Conservation (phyloP, 176 grass and related monocot genomes). For the Aegilops tauschii region DNA sequence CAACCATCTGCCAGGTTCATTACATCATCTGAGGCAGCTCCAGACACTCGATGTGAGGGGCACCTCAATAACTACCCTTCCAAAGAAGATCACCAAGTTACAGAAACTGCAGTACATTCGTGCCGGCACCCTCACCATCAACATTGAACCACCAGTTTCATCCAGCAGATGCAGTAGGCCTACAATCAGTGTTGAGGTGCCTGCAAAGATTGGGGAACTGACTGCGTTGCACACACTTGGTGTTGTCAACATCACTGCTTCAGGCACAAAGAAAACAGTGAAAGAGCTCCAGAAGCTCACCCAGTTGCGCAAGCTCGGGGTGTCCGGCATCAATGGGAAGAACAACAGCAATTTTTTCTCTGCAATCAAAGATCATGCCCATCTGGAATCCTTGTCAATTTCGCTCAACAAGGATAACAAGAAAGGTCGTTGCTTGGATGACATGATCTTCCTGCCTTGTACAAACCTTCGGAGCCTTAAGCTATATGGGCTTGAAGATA, state of each 20-base stretch:
- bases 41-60: slow-evolving; percentile 13
- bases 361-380: neutral
- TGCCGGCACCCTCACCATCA: neutral
- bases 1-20: neutral
- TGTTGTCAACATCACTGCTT: neutral
- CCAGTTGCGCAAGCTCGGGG: neutral
- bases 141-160: neutral
- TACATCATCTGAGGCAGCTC: neutral
- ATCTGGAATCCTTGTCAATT: neutral
- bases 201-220: neutral
- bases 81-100: neutral
- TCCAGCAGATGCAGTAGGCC: neutral
- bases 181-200: neutral
- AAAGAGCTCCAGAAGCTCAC: slow-evolving; percentile 18
- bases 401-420: neutral
- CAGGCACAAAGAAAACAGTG: neutral
- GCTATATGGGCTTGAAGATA: neutral
- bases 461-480: slow-evolving; percentile 1
- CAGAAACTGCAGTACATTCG: slow-evolving; percentile 10
- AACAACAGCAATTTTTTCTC: neutral
- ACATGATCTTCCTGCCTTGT: neutral
- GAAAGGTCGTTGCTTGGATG: neutral
- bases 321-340: neutral
- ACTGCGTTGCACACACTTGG: neutral
- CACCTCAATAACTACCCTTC: neutral